Evolutionary conservation across 148 eudicot genomes (phyloP).

Genomic region (Heliamphora exappendiculata): DNA sequence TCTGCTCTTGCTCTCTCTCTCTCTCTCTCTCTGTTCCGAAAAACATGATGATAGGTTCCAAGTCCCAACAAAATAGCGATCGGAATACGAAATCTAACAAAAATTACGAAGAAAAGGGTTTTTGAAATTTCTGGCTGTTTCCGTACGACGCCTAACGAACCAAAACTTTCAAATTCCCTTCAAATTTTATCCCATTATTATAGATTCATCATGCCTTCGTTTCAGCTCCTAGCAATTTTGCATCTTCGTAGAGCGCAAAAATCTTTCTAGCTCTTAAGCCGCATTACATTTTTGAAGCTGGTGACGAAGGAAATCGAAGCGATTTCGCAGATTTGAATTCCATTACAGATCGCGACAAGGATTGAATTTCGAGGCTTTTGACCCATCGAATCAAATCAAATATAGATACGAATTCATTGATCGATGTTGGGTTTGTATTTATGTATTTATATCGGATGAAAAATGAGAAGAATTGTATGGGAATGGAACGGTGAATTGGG

Average conservation of each 20-base stretch:
- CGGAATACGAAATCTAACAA: constrained; percentile 16
- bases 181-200: neutral
- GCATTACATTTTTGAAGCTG: neutral
- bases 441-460: constrained; percentile 19
- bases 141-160: neutral
- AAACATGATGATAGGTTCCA: constrained; percentile 17
- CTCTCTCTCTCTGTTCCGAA: constrained; percentile 13
- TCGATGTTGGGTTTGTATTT: neutral
- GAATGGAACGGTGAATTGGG: constrained; percentile 17
- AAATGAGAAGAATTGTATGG: constrained; percentile 32
- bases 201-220: neutral
- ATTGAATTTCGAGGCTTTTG: neutral
- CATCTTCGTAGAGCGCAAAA: neutral
- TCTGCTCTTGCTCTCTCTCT: neutral
- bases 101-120: constrained; percentile 2
- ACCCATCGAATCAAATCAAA: neutral
- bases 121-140: neutral
- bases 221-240: neutral
- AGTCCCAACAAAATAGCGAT: constrained; percentile 16
- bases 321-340: too few relatives aligned
- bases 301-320: too few relatives aligned
- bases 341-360: too few relatives aligned
- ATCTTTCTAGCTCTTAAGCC: neutral
- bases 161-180: neutral
- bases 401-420: neutral